Conservation (phyloP, 2,329 filamentous ascomycete species). For the Emericellopsis atlantica region DNA sequence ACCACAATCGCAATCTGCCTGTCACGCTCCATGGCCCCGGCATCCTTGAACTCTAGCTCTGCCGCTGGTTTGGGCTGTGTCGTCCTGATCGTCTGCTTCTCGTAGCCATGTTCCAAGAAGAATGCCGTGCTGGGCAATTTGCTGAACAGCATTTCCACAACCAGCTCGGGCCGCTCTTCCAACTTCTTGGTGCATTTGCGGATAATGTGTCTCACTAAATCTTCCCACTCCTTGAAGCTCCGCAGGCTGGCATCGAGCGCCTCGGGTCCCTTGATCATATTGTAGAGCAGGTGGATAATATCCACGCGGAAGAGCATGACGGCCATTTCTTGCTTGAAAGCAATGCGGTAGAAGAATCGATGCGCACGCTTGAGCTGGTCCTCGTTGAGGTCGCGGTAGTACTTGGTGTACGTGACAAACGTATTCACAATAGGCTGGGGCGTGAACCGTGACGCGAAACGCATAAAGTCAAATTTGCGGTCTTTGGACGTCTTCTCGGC, state of each 20-base stretch:
- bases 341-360: slow-evolving; percentile 85
- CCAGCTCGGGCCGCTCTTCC: slow-evolving; percentile 69
- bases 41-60: slow-evolving; percentile 68
- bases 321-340: slow-evolving; percentile 87
- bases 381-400: slow-evolving; percentile 67
- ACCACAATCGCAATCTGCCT: slow-evolving; percentile 72
- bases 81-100: slow-evolving; percentile 58
- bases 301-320: slow-evolving; percentile 85
- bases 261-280: slow-evolving; percentile 82
- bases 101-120: slow-evolving; percentile 83
- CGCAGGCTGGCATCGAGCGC: slow-evolving; percentile 53
- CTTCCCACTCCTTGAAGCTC: slow-evolving; percentile 83
- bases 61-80: slow-evolving; percentile 57
- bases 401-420: slow-evolving; percentile 67
- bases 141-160: slow-evolving; percentile 89
- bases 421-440: slow-evolving; percentile 81
- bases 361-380: slow-evolving; percentile 83
- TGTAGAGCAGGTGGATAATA: slow-evolving; percentile 77
- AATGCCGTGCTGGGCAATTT: slow-evolving; percentile 75
- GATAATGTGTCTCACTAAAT: slow-evolving; percentile 74
- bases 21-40: slow-evolving; percentile 44
- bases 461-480: slow-evolving; percentile 85
- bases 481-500: slow-evolving; percentile 64
- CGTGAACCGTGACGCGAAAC: slow-evolving; percentile 70
- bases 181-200: slow-evolving; percentile 74